Conservation (phyloP, 2,329 filamentous ascomycete genomes). For the Penicillium digitatum region DNA sequence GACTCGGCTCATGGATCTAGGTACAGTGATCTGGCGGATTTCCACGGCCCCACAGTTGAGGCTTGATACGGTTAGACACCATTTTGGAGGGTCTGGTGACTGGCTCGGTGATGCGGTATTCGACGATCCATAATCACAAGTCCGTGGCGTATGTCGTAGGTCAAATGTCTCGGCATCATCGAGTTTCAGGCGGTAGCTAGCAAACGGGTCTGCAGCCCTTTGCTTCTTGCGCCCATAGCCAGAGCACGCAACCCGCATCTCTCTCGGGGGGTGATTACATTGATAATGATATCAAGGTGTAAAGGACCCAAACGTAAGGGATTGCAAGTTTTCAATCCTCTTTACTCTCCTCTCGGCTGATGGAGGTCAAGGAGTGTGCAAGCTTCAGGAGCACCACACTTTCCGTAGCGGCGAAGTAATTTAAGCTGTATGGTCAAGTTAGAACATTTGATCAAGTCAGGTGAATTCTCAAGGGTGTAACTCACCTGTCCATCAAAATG, state of each 20-base stretch:
- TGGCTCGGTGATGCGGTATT: background rate
- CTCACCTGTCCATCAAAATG: slow-evolving; percentile 77
- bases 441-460: background rate
- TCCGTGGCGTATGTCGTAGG: background rate
- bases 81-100: background rate
- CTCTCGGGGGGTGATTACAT: background rate
- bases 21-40: background rate
- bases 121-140: background rate
- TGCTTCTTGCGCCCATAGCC: background rate
- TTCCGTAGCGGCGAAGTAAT: slow-evolving; percentile 96
- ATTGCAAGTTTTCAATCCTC: background rate
- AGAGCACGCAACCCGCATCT: background rate
- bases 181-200: background rate
- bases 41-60: background rate
- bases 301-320: background rate
- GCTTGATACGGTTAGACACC: background rate
- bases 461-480: background rate
- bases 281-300: background rate
- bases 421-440: slow-evolving; percentile 49
- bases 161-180: background rate
- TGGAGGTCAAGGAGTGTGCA: slow-evolving; percentile 41
- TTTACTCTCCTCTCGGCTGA: slow-evolving; percentile 40
- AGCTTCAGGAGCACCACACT: slow-evolving; percentile 89
- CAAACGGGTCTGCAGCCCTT: background rate
- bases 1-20: background rate